Evolutionary conservation across 2,329 filamentous ascomycete species (phyloP).

Genomic region (Elsinoe ampelina): DNA sequence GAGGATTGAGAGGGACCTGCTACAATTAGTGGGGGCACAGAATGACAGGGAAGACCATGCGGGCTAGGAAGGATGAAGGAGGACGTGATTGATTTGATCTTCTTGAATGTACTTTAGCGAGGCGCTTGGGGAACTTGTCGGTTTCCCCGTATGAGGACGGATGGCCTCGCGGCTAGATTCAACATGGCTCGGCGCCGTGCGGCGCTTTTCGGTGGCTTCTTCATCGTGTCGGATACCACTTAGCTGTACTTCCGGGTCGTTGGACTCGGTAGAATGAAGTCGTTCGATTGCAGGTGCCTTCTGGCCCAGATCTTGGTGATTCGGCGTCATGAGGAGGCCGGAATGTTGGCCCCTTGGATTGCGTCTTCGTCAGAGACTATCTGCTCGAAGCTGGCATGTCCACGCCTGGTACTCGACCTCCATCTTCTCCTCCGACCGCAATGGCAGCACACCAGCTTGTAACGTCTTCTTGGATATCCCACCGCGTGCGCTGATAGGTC

Average conservation of each 20-base stretch:
- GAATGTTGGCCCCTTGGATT: too few relatives aligned
- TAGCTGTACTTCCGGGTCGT: not conserved
- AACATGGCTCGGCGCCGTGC: not conserved
- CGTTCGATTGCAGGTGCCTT: slow-evolving; percentile 1
- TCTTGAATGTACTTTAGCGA: not conserved
- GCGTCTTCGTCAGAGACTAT: too few relatives aligned
- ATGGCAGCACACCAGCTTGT: too few relatives aligned
- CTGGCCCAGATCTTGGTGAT: not conserved
- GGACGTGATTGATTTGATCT: not conserved
- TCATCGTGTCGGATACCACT: not conserved
- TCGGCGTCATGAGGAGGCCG: not conserved
- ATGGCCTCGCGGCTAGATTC: not conserved
- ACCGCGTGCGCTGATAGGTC: too few relatives aligned
- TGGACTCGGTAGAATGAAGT: not conserved
- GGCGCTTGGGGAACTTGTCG: slow-evolving; percentile 4
- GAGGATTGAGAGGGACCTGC: not conserved
- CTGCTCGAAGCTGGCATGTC: too few relatives aligned
- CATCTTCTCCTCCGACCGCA: too few relatives aligned
- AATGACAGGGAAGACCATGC: not conserved
- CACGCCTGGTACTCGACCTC: too few relatives aligned
- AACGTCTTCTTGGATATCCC: too few relatives aligned
- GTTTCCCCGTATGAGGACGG: not conserved
- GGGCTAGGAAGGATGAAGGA: not conserved
- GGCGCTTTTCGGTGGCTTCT: not conserved
- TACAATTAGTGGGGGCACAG: not conserved